Evolutionary conservation across 1,139 yeast species (phyloP).

Genomic region (Sugiyamaella neomexicana): DNA sequence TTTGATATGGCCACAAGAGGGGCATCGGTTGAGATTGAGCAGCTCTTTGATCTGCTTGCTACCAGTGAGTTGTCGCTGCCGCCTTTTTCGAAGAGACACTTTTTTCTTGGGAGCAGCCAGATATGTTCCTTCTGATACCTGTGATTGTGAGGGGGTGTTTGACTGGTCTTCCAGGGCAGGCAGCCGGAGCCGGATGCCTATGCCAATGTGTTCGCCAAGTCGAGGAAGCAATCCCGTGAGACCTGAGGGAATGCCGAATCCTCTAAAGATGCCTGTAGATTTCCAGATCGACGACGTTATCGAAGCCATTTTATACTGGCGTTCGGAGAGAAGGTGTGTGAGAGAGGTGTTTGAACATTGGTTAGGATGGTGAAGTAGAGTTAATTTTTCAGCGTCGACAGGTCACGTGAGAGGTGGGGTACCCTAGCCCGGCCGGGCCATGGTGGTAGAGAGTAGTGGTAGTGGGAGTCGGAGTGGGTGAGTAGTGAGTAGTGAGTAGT

Average conservation of each 20-base stretch:
- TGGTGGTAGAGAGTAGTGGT: no score
- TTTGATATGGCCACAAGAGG: conserved; percentile 92
- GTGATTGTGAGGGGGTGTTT: not conserved
- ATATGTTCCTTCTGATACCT: conserved; percentile 56
- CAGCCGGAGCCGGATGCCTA: conserved; percentile 23
- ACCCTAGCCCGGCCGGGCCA: conserved; percentile 4
- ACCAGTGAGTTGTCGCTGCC: conserved; percentile 81
- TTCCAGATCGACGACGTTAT: conserved; percentile 7
- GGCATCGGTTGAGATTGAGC: conserved; percentile 81
- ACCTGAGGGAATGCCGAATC: conserved; percentile 5
- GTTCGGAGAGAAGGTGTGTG: not conserved
- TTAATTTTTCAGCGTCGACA: not conserved
- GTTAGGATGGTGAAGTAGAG: not conserved
- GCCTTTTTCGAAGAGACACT: conserved; percentile 79
- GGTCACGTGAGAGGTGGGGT: not conserved
- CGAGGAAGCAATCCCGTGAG: conserved; percentile 27
- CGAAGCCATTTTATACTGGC: not conserved
- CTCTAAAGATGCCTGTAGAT: conserved; percentile 10
- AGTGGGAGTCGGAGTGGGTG: no score
- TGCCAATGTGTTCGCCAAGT: conserved; percentile 23
- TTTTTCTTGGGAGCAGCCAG: conserved; percentile 94
- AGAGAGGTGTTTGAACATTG: no score
- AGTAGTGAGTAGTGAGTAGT: no score
- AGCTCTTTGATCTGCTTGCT: conserved; percentile 75
- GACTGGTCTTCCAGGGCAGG: conserved; percentile 7